Evolutionary conservation across 441 rosid genomes (phyloP).

Genomic region (Jatropha podagrica): DNA sequence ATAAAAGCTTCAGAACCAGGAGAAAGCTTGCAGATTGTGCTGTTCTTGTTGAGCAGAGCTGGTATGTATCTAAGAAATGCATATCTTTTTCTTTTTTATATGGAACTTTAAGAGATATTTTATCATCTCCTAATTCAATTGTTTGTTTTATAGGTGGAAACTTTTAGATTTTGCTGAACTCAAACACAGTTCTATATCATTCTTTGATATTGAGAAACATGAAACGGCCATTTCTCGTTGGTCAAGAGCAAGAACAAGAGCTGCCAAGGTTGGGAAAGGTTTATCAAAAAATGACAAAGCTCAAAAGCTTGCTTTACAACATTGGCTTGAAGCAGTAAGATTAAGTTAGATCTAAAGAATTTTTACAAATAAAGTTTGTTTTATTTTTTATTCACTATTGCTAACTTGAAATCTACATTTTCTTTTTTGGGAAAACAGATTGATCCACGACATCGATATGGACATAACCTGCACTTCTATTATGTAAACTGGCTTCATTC

Average conservation of each 20-base stretch:
- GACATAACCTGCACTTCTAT: constrained; percentile 91
- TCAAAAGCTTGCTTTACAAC: constrained; percentile 87
- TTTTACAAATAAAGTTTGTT: constrained; percentile 6
- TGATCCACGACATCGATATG: constrained; percentile 95
- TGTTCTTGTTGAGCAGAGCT: constrained; percentile 86
- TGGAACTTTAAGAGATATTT: background rate
- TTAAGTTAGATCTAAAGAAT: constrained; percentile 35
- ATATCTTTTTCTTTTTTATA: background rate
- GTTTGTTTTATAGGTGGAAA: constrained; percentile 66
- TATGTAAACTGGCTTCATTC: constrained; percentile 78
- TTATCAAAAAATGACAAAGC: constrained; percentile 87
- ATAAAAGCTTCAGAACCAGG: constrained; percentile 86
- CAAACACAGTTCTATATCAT: constrained; percentile 87
- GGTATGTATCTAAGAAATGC: constrained; percentile 42
- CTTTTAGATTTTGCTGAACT: constrained; percentile 92
- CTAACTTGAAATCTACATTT: constrained; percentile 2
- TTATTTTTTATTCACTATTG: background rate
- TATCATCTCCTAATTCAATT: constrained; percentile 16
- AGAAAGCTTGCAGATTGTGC: constrained; percentile 97
- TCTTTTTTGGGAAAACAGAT: constrained; percentile 44
- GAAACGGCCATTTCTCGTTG: constrained; percentile 94
- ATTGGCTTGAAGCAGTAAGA: constrained; percentile 98
- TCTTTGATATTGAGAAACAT: constrained; percentile 84
- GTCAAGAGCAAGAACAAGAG: constrained; percentile 96
- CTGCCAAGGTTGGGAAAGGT: constrained; percentile 97